Percentiles rank a stretch among this genome's conserved stretches.
Evolutionary conservation across 2,329 filamentous ascomycete genomes (phyloP).

Genomic region (Clonostachys rosea): DNA sequence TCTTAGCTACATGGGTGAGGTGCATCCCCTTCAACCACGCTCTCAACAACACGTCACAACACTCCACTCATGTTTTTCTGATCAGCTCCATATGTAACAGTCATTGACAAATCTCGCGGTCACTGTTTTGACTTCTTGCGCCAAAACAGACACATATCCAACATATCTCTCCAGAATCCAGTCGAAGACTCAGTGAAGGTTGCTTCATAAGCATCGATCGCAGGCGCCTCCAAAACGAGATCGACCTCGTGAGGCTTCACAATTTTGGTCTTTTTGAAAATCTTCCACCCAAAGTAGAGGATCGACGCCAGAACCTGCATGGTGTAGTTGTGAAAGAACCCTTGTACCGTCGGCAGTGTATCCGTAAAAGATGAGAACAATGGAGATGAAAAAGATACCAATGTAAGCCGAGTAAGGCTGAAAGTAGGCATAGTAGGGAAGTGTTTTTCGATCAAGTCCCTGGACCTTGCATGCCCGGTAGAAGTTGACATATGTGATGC

Average conservation of each 20-base stretch:
- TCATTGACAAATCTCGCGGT: too few relatives aligned
- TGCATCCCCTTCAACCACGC: too few relatives aligned
- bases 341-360: constrained; percentile 41
- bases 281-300: constrained; percentile 57
- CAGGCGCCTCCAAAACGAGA: constrained; percentile 53
- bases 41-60: too few relatives aligned
- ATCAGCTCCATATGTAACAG: too few relatives aligned
- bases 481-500: constrained; percentile 38
- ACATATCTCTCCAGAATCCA: constrained; percentile 51
- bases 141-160: too few relatives aligned
- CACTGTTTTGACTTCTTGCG: too few relatives aligned
- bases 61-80: not conserved
- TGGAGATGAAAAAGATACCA: constrained; percentile 45
- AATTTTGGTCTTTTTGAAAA: constrained; percentile 53
- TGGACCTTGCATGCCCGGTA: constrained; percentile 49
- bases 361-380: constrained; percentile 50
- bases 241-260: constrained; percentile 50
- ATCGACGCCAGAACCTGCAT: constrained; percentile 50
- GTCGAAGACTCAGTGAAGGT: constrained; percentile 36
- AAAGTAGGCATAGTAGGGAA: constrained; percentile 54
- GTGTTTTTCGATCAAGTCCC: constrained; percentile 40
- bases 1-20: too few relatives aligned
- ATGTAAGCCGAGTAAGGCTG: constrained; percentile 54
- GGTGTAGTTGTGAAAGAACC: constrained; percentile 51
- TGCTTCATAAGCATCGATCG: constrained; percentile 53